These are phyloP conservation scores for Penicillium sp. DNA, from an alignment of 2,329 filamentous ascomycete genomes.

Conservation along the genomic window DNA sequence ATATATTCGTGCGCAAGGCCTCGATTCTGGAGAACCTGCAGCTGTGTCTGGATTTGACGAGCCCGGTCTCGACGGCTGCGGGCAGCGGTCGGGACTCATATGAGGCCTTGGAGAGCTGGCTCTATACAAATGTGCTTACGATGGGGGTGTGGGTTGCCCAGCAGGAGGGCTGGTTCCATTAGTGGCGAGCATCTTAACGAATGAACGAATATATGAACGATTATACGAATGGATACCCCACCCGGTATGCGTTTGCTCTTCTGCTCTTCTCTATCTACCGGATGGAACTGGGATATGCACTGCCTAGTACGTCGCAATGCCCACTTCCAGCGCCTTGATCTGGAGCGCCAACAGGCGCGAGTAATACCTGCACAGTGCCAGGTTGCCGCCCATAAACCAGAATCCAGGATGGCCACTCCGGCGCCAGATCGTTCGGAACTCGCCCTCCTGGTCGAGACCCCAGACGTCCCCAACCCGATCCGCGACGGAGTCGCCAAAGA, in stretches of 20 bases:
- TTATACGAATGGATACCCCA: not conserved
- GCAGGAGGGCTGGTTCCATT: conserved; percentile 26
- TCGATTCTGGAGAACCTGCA: conserved; percentile 24
- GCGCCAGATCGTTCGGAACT: conserved; percentile 61
- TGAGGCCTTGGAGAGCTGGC: conserved; percentile 20
- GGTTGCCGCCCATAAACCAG: conserved; percentile 66
- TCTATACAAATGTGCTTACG: conserved; percentile 33
- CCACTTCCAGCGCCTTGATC: conserved; percentile 47
- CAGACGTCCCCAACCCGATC: conserved; percentile 59
- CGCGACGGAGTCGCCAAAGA: conserved; percentile 63
- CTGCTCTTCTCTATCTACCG: too few species aligned
- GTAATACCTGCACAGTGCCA: conserved; percentile 62
- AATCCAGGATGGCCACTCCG: conserved; percentile 62
- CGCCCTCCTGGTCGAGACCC: conserved; percentile 57
- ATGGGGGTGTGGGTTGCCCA: conserved; percentile 31
- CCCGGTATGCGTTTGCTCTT: too few species aligned
- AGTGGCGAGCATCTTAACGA: not conserved
- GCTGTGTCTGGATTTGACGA: conserved; percentile 18
- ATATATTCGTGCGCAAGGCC: conserved; percentile 27
- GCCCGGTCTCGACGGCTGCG: conserved; percentile 7
- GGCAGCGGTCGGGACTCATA: conserved; percentile 17
- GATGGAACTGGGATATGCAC: not conserved
- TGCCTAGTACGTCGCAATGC: conserved; percentile 18
- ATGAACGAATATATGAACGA: conserved; percentile 1
- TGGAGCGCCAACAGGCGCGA: conserved; percentile 54